Conservation (phyloP, 2,329 filamentous ascomycete species). For the Arthrinium phaeospermum region DNA sequence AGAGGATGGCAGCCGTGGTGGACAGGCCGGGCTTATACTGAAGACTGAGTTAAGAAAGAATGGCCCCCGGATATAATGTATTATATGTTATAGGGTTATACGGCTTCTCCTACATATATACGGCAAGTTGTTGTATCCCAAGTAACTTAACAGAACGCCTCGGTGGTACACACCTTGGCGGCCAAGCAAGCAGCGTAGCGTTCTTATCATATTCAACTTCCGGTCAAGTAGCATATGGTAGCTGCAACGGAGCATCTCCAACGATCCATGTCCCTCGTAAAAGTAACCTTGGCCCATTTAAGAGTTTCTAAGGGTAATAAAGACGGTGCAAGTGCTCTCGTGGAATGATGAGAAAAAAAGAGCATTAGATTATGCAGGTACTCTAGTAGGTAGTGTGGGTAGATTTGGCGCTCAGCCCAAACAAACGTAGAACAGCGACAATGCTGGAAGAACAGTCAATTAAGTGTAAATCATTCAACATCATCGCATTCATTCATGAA, state of each 20-base stretch:
- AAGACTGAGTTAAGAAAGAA: conserved; percentile 47
- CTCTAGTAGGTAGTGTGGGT: too few species aligned
- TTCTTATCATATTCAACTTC: too few species aligned
- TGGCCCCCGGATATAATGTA: conserved; percentile 20
- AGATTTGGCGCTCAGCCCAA: neutral
- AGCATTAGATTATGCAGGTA: neutral
- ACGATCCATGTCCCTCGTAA: too few species aligned
- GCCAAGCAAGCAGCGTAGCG: too few species aligned
- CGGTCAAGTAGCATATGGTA: too few species aligned
- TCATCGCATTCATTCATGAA: neutral
- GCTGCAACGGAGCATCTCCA: too few species aligned
- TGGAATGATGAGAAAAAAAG: too few species aligned
- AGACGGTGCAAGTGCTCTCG: too few species aligned
- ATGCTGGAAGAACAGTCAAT: neutral
- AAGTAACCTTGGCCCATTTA: too few species aligned
- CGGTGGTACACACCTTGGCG: neutral
- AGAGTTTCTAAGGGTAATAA: too few species aligned
- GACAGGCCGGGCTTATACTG: conserved; percentile 52
- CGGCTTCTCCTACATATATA: neutral
- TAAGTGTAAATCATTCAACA: neutral
- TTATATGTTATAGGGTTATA: neutral
- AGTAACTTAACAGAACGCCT: neutral
- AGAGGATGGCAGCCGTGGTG: conserved; percentile 60
- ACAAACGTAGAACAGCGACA: neutral
- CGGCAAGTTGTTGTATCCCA: neutral